These are phyloP conservation scores for Trypanosoma mega DNA, from an alignment of 208 protist species.

Conservation along the genomic window DNA sequence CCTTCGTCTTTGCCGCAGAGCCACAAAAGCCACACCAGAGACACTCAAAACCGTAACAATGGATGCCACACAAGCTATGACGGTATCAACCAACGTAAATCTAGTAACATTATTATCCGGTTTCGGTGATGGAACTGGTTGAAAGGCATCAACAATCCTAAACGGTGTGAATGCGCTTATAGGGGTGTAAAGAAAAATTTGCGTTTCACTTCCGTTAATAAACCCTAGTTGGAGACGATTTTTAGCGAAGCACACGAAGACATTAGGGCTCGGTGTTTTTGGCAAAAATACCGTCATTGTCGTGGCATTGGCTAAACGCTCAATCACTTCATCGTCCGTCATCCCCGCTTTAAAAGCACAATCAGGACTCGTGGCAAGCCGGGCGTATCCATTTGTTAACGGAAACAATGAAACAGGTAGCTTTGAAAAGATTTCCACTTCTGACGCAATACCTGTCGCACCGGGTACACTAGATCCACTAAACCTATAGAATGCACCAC, in stretches of 20 bases:
- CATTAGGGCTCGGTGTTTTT: not conserved
- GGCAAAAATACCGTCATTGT: constrained; percentile 8
- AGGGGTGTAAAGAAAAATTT: constrained; percentile 12
- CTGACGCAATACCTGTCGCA: not conserved
- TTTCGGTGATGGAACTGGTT: not conserved
- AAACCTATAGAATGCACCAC: constrained; percentile 4
- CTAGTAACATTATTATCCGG: not conserved
- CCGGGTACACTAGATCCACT: not conserved
- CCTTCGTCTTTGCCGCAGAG: too few relatives aligned
- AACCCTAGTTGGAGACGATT: constrained; percentile 1
- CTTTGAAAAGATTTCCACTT: not conserved
- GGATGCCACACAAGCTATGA: not conserved
- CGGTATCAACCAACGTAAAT: not conserved
- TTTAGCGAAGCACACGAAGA: constrained; percentile 25
- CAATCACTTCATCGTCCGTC: not conserved
- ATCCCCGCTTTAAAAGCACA: not conserved
- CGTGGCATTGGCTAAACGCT: not conserved
- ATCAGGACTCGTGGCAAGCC: not conserved
- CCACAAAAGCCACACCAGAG: too few relatives aligned
- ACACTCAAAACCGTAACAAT: too few relatives aligned
- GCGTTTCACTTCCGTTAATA: not conserved
- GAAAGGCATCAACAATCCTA: not conserved
- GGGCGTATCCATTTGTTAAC: not conserved
- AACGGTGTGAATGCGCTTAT: constrained; percentile 24
- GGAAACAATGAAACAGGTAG: not conserved